phyloP scores from a whole-genome alignment of 2,329 filamentous ascomycete species.

The Fusarium buharicum region DNA sequence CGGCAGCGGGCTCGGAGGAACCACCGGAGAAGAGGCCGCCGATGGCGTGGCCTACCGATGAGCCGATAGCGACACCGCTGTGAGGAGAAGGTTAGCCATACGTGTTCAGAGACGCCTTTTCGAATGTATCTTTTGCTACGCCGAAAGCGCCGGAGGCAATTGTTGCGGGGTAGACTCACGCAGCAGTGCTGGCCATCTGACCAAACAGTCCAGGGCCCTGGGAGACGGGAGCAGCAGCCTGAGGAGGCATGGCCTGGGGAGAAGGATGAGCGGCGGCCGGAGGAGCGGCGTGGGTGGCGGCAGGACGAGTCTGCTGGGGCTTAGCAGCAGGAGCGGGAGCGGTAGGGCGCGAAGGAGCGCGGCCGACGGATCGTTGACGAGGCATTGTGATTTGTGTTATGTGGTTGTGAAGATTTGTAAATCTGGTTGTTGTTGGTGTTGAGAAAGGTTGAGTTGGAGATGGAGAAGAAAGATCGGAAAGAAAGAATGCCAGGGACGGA shows the following conservation, averaged over 20 bases:
- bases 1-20: slow-evolving; percentile 63
- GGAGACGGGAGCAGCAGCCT: slow-evolving; percentile 57
- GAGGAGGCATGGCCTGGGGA: slow-evolving; percentile 31
- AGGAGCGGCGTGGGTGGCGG: slow-evolving; percentile 73
- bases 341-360: slow-evolving; percentile 74
- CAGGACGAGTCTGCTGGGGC: slow-evolving; percentile 73
- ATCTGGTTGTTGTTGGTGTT: slow-evolving; percentile 5
- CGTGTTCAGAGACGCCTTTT: slow-evolving; percentile 16
- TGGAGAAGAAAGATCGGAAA: slow-evolving; percentile 41
- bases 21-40: slow-evolving; percentile 86
- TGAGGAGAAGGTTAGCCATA: slow-evolving; percentile 35
- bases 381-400: slow-evolving; percentile 64
- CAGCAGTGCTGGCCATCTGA: slow-evolving; percentile 97
- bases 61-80: slow-evolving; percentile 96
- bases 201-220: slow-evolving; percentile 88
- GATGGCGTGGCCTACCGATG: slow-evolving; percentile 93
- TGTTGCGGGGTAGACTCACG: slow-evolving; percentile 72
- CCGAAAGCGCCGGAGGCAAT: slow-evolving; percentile 1
- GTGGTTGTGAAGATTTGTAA: slow-evolving; percentile 19
- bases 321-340: slow-evolving; percentile 66
- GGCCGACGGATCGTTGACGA: slow-evolving; percentile 78
- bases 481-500: slow-evolving; percentile 44
- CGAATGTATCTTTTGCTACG: slow-evolving; percentile 9
- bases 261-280: slow-evolving; percentile 52
- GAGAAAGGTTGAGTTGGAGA: slow-evolving; percentile 15